Evolutionary conservation across 768 basidiomycete species (phyloP).

Genomic region (Termitomyces sp.): DNA sequence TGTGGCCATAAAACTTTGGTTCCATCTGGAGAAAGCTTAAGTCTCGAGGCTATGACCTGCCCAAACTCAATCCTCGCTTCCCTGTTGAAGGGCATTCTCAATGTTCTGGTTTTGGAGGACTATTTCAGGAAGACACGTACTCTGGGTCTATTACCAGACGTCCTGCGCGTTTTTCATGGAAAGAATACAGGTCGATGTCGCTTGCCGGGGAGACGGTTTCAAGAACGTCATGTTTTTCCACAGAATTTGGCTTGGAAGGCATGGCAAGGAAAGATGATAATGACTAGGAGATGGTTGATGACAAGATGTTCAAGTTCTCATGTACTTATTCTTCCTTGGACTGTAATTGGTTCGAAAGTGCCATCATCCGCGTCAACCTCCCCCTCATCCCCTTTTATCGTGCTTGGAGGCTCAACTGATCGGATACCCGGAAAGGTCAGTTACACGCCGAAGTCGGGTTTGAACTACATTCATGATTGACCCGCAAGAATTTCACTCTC

Average conservation of each 20-base stretch:
- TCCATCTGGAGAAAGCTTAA: conserved; percentile 49
- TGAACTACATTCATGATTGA: background rate
- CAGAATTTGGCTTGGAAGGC: conserved; percentile 1
- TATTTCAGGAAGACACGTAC: conserved; percentile 24
- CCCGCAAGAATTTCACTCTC: background rate
- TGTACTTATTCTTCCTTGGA: background rate
- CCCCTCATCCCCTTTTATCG: too few species aligned
- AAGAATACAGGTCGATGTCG: conserved; percentile 26
- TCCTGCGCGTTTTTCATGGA: conserved; percentile 50
- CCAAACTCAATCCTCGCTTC: conserved; percentile 56
- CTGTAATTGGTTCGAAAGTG: background rate
- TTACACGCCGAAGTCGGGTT: background rate
- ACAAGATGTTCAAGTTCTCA: background rate
- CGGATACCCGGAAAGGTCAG: background rate
- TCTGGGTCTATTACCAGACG: conserved; percentile 55
- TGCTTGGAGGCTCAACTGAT: background rate
- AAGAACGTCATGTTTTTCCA: conserved; percentile 7
- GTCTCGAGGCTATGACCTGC: conserved; percentile 38
- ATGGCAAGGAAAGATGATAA: background rate
- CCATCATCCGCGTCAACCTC: background rate
- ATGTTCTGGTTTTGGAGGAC: background rate
- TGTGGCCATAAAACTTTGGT: conserved; percentile 59
- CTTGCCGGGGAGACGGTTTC: background rate
- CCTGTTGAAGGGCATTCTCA: conserved; percentile 18
- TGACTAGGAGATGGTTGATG: background rate